These are phyloP conservation scores for Cyberlindnera xylosilytica DNA, from an alignment of 805 yeast species.

Conservation along the genomic window DNA sequence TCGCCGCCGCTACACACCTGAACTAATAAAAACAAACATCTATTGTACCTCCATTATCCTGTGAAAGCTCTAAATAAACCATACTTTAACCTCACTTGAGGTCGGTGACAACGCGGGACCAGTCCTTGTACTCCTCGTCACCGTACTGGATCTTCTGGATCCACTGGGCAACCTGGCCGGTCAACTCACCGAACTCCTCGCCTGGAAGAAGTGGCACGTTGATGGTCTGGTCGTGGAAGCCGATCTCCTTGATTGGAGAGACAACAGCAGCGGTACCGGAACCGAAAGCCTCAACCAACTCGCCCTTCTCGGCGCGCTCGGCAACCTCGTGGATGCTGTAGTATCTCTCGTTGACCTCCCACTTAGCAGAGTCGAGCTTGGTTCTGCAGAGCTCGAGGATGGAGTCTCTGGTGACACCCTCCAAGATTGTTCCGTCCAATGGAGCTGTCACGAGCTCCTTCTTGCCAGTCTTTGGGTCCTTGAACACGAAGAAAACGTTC, in stretches of 20 bases:
- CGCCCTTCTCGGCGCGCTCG: slow-evolving; percentile 74
- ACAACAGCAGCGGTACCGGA: slow-evolving; percentile 98
- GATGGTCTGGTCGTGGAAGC: slow-evolving; percentile 72
- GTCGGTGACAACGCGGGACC: slow-evolving; percentile 38
- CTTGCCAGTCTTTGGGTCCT: slow-evolving; percentile 71
- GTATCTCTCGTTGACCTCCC: slow-evolving; percentile 83
- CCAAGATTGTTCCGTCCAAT: slow-evolving; percentile 93
- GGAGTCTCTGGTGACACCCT: slow-evolving; percentile 95
- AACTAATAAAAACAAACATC: no score
- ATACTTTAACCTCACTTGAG: no score
- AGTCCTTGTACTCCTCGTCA: slow-evolving; percentile 58
- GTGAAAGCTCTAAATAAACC: no score
- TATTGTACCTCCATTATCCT: no score
- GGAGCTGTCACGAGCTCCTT: slow-evolving; percentile 95
- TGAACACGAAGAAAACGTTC: slow-evolving; percentile 89
- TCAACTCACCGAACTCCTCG: slow-evolving; percentile 73
- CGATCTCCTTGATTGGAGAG: slow-evolving; percentile 86
- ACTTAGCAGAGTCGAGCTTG: slow-evolving; percentile 68
- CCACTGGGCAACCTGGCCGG: slow-evolving; percentile 80
- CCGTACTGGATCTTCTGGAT: slow-evolving; percentile 91
- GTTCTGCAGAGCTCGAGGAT: slow-evolving; percentile 73
- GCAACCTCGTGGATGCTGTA: slow-evolving; percentile 77
- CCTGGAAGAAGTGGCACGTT: slow-evolving; percentile 78
- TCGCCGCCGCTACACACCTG: no score
- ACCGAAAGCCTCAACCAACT: slow-evolving; percentile 92